Evolutionary conservation across 805 yeast genomes (phyloP), one percentile per base, ranked within the genome.

Genomic region (Saccharomycopsis schoenii): DNA sequence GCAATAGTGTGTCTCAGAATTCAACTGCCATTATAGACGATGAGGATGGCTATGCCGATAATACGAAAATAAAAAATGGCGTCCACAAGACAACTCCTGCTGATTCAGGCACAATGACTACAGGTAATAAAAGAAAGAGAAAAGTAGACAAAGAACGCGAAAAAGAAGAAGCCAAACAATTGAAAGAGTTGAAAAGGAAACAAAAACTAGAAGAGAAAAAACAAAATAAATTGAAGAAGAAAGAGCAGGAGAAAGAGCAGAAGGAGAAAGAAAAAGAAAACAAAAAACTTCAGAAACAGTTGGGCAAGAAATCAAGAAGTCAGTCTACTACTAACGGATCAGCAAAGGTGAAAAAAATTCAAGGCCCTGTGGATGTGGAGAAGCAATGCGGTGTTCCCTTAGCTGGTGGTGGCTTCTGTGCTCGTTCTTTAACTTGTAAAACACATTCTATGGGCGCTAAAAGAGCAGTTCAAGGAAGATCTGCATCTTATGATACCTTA

Each of bases 371-470:
- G 25, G 96, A 91, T 71, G 96, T 91, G 56, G 96, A 91, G 69
- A 83, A 83, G 66, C 98, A 94, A 73, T 94, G 99, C 78, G 99
- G 99, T 72, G 98, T 94, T 12, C 88, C 89, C 6, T 75, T 94
- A 63, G 91, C 97, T 0, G 88, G 86, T 66, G 98, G 97, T n/a
- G 96, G 96, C 0, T 86, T 84, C 67, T 94, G 99, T 77, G 97
- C 97, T 4, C 80, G 99, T 58, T 91, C 97, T 0, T 77, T 94
- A 63, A 94, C 99, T 0, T 94, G 99, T 79, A 94, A 94, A 71
- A 91, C 97, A 0, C 99, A 94, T 73, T 89, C 98, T 1, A 92
- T 94, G 97, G 97, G 97, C 40, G 97, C 97, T 34, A 94, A 94
- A 69, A 82, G 99, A 67, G 92, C 97, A 0, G 99, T 94, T 21